A percentile compares a stretch with the other conserved stretches of the same genome.
phyloP scores from a whole-genome alignment of 2,329 filamentous ascomycete species.

The Onygena corvina region DNA sequence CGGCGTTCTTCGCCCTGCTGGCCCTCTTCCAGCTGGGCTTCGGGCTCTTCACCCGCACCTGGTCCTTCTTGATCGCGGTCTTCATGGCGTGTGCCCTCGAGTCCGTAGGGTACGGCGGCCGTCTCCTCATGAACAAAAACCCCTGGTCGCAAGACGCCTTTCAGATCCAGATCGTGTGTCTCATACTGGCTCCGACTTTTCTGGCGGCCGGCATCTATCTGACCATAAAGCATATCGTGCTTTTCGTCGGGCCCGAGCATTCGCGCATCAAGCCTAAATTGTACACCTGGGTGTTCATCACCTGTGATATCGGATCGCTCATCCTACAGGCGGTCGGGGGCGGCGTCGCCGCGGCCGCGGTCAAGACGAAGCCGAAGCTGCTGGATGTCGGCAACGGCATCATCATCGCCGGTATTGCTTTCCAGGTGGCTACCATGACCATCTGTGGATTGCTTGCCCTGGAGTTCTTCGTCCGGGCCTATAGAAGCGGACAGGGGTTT shows the following conservation, averaged over 20 bases:
- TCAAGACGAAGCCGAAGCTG: conserved; percentile 26
- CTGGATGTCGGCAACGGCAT: conserved; percentile 41
- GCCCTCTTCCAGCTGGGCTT: conserved; percentile 39
- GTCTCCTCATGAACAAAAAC: conserved; percentile 43
- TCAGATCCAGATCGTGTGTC: conserved; percentile 43
- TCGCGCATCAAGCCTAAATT: conserved; percentile 38
- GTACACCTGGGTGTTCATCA: conserved; percentile 50
- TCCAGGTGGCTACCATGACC: conserved; percentile 43
- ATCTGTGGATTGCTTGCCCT: conserved; percentile 31
- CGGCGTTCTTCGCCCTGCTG: conserved; percentile 40
- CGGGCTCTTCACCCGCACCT: conserved; percentile 43
- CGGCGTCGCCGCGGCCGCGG: conserved; percentile 44
- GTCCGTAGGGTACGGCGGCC: conserved; percentile 44
- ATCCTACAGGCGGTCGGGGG: conserved; percentile 47
- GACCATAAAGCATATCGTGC: conserved; percentile 45
- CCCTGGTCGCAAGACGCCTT: conserved; percentile 41
- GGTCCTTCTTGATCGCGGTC: conserved; percentile 44
- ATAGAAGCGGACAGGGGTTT: conserved; percentile 19
- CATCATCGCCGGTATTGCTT: conserved; percentile 47
- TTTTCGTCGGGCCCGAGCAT: conserved; percentile 42
- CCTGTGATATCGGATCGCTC: conserved; percentile 49
- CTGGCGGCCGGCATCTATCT: conserved; percentile 45
- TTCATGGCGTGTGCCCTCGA: conserved; percentile 40
- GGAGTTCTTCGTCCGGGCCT: conserved; percentile 35
- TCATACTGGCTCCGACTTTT: conserved; percentile 48